phyloP scores from a whole-genome alignment of 306 rosid species.

The Cicer bijugum region DNA sequence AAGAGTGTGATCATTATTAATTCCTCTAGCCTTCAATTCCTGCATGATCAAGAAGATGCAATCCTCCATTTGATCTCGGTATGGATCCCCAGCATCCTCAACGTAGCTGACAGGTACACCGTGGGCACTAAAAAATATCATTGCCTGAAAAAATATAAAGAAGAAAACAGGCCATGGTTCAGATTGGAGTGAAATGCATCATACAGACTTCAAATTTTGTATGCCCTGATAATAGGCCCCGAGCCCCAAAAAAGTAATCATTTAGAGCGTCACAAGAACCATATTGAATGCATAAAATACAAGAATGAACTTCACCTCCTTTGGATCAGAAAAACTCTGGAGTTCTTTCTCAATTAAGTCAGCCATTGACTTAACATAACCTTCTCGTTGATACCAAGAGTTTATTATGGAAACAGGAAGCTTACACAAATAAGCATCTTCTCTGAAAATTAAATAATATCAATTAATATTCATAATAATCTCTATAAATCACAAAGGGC shows the following conservation, averaged over 20 bases:
- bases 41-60: constrained; percentile 89
- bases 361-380: constrained; percentile 92
- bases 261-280: constrained; percentile 28
- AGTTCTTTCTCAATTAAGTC: constrained; percentile 87
- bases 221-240: neutral
- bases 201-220: constrained; percentile 23
- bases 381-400: constrained; percentile 94
- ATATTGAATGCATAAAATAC: constrained; percentile 22
- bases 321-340: constrained; percentile 63
- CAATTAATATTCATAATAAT: constrained; percentile 39
- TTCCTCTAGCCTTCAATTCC: constrained; percentile 93
- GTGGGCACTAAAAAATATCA: constrained; percentile 97
- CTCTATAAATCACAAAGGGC: constrained; percentile 27
- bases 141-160: constrained; percentile 55
- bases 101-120: constrained; percentile 97
- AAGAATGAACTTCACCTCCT: constrained; percentile 64
- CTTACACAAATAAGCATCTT: constrained; percentile 70
- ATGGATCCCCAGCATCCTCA: constrained; percentile 96
- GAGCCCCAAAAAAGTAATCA: neutral
- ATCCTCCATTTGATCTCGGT: constrained; percentile 96
- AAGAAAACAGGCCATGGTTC: constrained; percentile 25
- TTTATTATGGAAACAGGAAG: constrained; percentile 91
- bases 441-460: constrained; percentile 61
- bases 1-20: constrained; percentile 82
- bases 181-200: constrained; percentile 23